These are phyloP conservation scores for Tetracladium setigerum DNA, from an alignment of 495 filamentous ascomycete species.

Conservation along the genomic window DNA sequence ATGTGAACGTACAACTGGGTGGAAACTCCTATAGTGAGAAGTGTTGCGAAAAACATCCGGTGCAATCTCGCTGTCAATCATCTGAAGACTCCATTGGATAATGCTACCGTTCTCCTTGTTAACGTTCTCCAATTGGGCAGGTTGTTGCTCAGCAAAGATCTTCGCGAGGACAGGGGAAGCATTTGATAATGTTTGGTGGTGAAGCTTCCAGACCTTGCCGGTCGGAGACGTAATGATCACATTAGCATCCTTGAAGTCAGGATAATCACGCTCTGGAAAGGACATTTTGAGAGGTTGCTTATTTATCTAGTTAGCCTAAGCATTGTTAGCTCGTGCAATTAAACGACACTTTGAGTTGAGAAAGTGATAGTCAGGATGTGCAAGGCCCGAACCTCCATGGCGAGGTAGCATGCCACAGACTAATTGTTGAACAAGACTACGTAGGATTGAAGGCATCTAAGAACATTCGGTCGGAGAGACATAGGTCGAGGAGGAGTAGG, in stretches of 20 bases:
- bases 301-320: no score
- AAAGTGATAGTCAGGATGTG: no score
- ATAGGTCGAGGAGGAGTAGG: no score
- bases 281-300: no score
- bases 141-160: conserved; percentile 10
- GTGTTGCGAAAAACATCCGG: background rate
- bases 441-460: no score
- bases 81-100: conserved; percentile 18
- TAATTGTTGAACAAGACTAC: no score
- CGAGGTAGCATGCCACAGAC: no score
- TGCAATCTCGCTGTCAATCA: conserved; percentile 7
- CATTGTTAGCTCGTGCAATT: no score
- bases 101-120: conserved; percentile 9
- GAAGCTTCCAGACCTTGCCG: conserved; percentile 27
- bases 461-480: no score
- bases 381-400: no score
- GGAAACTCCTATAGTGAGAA: conserved; percentile 4
- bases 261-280: conserved; percentile 21
- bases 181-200: conserved; percentile 20
- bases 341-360: no score
- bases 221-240: conserved; percentile 27
- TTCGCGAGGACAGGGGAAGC: conserved; percentile 15
- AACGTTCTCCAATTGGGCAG: conserved; percentile 9
- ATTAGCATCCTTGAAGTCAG: conserved; percentile 29
- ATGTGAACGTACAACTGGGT: conserved; percentile 5